These are phyloP conservation scores for Cladosporium sp. DNA, from an alignment of 2,329 filamentous ascomycete genomes.

Conservation along the genomic window DNA sequence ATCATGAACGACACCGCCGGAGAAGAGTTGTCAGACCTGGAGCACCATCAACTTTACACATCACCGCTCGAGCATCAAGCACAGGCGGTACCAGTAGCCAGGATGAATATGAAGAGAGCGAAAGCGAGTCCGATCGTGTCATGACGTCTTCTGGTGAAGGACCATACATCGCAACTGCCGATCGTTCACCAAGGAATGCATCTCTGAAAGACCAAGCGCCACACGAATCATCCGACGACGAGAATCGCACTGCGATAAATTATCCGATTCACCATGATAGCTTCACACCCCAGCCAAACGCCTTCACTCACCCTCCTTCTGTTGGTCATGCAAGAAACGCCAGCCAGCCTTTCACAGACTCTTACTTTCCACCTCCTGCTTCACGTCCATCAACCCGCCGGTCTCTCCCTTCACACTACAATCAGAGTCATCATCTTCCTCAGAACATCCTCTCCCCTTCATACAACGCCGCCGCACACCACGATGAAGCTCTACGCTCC, in stretches of 20 bases:
- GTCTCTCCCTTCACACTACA: slow-evolving; percentile 13
- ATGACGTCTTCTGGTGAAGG: slow-evolving; percentile 60
- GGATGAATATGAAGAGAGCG: slow-evolving; percentile 90
- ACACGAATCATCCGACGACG: slow-evolving; percentile 52
- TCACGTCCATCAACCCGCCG: not conserved
- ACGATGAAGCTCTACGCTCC: slow-evolving; percentile 86
- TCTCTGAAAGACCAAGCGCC: not conserved
- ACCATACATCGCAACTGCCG: slow-evolving; percentile 28
- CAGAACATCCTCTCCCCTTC: slow-evolving; percentile 68
- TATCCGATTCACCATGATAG: slow-evolving; percentile 45
- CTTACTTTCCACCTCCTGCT: slow-evolving; percentile 37
- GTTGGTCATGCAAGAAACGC: slow-evolving; percentile 46
- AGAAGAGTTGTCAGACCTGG: slow-evolving; percentile 41
- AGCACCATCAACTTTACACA: slow-evolving; percentile 38
- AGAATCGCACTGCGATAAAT: slow-evolving; percentile 78
- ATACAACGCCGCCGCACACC: slow-evolving; percentile 66
- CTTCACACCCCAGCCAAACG: slow-evolving; percentile 87
- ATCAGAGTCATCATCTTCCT: slow-evolving; percentile 45
- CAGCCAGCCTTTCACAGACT: slow-evolving; percentile 42
- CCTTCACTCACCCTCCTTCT: slow-evolving; percentile 76
- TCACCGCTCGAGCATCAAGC: slow-evolving; percentile 41
- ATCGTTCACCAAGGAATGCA: slow-evolving; percentile 18
- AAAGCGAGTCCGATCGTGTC: slow-evolving; percentile 76
- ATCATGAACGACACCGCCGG: slow-evolving; percentile 60
- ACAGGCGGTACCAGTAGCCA: slow-evolving; percentile 64